Conservation (phyloP, 2,329 filamentous ascomycete species). For the Penicillium sp. region DNA sequence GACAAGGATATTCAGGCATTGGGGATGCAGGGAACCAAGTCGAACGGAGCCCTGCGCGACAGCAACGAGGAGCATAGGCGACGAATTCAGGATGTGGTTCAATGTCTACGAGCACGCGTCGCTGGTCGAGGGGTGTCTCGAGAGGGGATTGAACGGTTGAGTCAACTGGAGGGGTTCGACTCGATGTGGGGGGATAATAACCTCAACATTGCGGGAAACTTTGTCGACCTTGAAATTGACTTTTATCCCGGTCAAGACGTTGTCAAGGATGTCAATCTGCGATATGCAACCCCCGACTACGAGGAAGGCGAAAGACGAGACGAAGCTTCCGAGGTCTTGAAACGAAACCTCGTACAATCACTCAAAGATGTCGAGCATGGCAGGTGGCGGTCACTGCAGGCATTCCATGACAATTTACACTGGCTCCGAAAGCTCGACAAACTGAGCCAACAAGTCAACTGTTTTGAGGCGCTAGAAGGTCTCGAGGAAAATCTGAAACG, state of each 20-base stretch:
- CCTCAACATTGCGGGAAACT: slow-evolving; percentile 43
- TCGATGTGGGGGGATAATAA: slow-evolving; percentile 44
- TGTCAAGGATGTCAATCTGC: slow-evolving; percentile 40
- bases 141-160: slow-evolving; percentile 39
- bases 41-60: slow-evolving; percentile 31
- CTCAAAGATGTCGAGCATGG: slow-evolving; percentile 27
- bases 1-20: slow-evolving; percentile 36
- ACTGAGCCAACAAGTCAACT: slow-evolving; percentile 41
- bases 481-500: slow-evolving; percentile 39
- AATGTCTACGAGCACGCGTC: slow-evolving; percentile 36
- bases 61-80: slow-evolving; percentile 38
- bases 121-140: slow-evolving; percentile 40
- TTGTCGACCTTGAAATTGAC: slow-evolving; percentile 43
- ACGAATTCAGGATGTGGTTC: slow-evolving; percentile 38
- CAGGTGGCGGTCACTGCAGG: slow-evolving; percentile 33
- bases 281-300: slow-evolving; percentile 38
- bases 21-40: slow-evolving; percentile 35
- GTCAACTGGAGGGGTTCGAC: slow-evolving; percentile 40
- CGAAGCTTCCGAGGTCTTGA: slow-evolving; percentile 40
- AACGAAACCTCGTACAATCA: slow-evolving; percentile 33
- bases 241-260: slow-evolving; percentile 37
- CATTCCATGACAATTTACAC: slow-evolving; percentile 40
- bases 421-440: slow-evolving; percentile 42
- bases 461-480: slow-evolving; percentile 42
- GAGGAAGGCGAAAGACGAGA: slow-evolving; percentile 38